A percentile compares a stretch with the other conserved stretches of the same genome.
Conservation (phyloP, 2,329 filamentous ascomycete genomes). For the Verticillium klebahnii region DNA sequence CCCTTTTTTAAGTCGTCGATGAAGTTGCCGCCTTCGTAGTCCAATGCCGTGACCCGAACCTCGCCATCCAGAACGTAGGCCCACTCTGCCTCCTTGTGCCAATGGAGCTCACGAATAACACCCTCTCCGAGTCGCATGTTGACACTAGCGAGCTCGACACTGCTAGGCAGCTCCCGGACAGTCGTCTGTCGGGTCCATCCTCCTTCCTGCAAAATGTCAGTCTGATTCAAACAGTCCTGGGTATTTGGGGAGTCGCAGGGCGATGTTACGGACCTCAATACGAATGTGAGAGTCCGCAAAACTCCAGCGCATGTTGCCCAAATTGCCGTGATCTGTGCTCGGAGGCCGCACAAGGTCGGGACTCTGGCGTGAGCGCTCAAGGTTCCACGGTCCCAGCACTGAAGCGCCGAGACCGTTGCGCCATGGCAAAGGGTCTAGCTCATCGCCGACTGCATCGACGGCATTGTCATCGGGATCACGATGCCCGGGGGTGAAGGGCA, state of each 20-base stretch:
- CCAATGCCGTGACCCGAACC: conserved; percentile 67
- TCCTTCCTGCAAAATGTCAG: conserved; percentile 47
- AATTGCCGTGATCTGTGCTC: conserved; percentile 65
- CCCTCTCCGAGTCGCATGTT: conserved; percentile 73
- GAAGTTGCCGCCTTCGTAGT: conserved; percentile 71
- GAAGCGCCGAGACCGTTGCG: conserved; percentile 60
- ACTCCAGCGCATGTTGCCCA: conserved; percentile 70
- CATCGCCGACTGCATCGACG: conserved; percentile 54
- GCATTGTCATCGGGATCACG: conserved; percentile 59
- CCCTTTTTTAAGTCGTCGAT: conserved; percentile 73
- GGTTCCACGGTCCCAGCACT: conserved; percentile 67
- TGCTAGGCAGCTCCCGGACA: conserved; percentile 57
- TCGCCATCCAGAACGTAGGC: conserved; percentile 68
- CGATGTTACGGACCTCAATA: conserved; percentile 45
- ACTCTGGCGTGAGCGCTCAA: conserved; percentile 61
- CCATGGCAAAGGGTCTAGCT: conserved; percentile 59
- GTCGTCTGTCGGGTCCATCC: conserved; percentile 76
- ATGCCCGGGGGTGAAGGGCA: conserved; percentile 41
- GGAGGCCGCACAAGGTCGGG: conserved; percentile 69
- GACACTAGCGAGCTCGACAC: conserved; percentile 66
- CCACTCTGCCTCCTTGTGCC: conserved; percentile 80
- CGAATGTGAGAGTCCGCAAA: conserved; percentile 61
- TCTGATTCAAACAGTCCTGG: not conserved
- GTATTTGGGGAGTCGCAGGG: not conserved
- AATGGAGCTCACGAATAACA: conserved; percentile 72